Evolutionary conservation across 441 rosid species (phyloP), one percentile per base, ranked within the genome.

Genomic region (Omphalea diandra): DNA sequence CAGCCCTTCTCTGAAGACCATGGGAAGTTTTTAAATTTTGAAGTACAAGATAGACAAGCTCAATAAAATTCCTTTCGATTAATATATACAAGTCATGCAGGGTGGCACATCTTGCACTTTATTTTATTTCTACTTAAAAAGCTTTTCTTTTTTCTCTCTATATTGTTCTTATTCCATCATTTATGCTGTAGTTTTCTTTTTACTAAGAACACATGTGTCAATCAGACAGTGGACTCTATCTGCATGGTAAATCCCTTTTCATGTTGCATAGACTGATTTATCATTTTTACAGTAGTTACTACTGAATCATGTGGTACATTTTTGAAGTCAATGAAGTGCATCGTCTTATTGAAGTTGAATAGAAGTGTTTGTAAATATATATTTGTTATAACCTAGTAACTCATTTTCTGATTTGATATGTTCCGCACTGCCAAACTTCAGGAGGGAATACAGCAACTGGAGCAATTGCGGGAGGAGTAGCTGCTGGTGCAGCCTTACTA

Each of bases 391-490:
- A 61, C 17, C 11, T 2, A 2, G 14, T 8, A 27, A 33, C 49
- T 1, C 63, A n/a, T 63, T 56, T 56, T 27, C 41, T 67, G 35
- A 55, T 47, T 20, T 67, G 15, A 49, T 60, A 66, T 22, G 54
- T 46, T 27, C 64, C 55, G 14, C 9, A 7, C 65, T 60, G 54
- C 53, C 58, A 24, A 29, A 65, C 68, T 73, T 79, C 79, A 89
- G 97, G 87, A 70, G 88, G 93, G 57, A 83, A 75, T 62, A 79
- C 89, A 75, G 82, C 81, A 36, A 92, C 97, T 69, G 91, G 91
- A 77, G 96, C 97, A 29, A 88, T 89, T 67, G 97, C 96, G 27
- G 97, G 97, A 55, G 97, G 97, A 82, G 97, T 91, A 56, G 96
- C 97, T 54, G 97, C 96, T 35, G 94, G 96, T 77, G 96, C 96